phyloP scores from a whole-genome alignment of 192 early-diverging fungal species.

The Coemansia guatemalensis region DNA sequence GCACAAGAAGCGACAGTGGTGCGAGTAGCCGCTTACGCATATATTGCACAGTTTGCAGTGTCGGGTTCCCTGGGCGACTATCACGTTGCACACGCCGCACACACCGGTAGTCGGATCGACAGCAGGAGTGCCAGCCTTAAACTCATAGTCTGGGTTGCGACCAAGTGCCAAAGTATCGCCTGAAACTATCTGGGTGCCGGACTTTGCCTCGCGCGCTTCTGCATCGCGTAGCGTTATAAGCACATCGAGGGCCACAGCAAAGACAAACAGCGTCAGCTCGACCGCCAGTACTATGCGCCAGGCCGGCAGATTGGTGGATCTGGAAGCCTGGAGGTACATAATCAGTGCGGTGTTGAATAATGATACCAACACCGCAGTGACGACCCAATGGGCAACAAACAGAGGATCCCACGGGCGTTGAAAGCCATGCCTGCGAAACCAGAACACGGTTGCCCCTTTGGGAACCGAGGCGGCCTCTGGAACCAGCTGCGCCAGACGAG shows the following conservation, averaged over 20 bases:
- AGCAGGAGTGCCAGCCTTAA: conserved; percentile 42
- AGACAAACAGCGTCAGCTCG: conserved; percentile 8
- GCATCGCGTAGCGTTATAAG: conserved; percentile 18
- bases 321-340: conserved; percentile 26
- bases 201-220: conserved; percentile 30
- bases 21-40: conserved; percentile 52
- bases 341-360: conserved; percentile 13
- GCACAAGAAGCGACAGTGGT: conserved; percentile 52
- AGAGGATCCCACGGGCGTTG: conserved; percentile 48
- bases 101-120: conserved; percentile 23
- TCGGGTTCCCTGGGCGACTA: conserved; percentile 21
- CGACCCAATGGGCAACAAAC: conserved; percentile 43
- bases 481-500: conserved; percentile 14
- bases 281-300: conserved; percentile 25
- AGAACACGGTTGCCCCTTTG: conserved; percentile 30
- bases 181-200: background rate
- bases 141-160: conserved; percentile 35
- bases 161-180: background rate
- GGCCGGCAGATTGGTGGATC: background rate
- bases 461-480: conserved; percentile 39
- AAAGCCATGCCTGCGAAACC: conserved; percentile 49
- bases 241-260: conserved; percentile 23
- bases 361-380: conserved; percentile 15
- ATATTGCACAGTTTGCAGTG: conserved; percentile 55
- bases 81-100: conserved; percentile 32